Conservation (phyloP, 768 basidiomycete species). For the Ramaria sp. region DNA sequence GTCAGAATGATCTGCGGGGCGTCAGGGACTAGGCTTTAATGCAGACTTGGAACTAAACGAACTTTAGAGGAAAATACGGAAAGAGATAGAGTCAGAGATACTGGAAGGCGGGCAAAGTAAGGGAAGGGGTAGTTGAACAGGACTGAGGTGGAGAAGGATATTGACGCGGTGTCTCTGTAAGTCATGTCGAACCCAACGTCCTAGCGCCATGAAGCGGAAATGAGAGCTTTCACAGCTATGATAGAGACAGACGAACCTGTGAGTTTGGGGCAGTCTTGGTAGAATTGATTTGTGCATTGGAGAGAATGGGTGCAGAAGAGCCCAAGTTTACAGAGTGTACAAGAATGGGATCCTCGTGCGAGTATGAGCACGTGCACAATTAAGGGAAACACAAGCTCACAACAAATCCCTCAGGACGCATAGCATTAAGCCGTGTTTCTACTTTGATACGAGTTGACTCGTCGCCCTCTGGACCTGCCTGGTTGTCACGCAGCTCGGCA, state of each 20-base stretch:
- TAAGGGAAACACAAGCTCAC: slow-evolving; percentile 28
- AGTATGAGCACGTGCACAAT: background rate
- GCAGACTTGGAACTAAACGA: background rate
- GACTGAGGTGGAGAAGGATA: slow-evolving; percentile 76
- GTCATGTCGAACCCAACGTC: slow-evolving; percentile 74
- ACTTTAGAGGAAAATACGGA: slow-evolving; percentile 42
- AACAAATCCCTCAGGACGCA: slow-evolving; percentile 59
- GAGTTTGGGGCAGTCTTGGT: background rate
- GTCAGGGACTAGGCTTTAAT: slow-evolving; percentile 4
- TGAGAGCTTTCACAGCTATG: background rate
- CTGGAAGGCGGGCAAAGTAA: slow-evolving; percentile 74
- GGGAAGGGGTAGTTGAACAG: slow-evolving; percentile 78
- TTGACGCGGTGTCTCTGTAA: slow-evolving; percentile 74
- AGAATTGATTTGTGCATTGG: slow-evolving; percentile 47
- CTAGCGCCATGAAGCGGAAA: slow-evolving; percentile 27
- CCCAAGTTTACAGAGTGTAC: slow-evolving; percentile 83
- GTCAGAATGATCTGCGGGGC: slow-evolving; percentile 45
- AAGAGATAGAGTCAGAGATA: slow-evolving; percentile 70
- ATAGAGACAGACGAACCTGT: slow-evolving; percentile 8
- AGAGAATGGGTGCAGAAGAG: slow-evolving; percentile 65
- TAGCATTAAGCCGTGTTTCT: slow-evolving; percentile 72
- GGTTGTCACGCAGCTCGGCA: slow-evolving; percentile 61
- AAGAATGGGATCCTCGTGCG: slow-evolving; percentile 66
- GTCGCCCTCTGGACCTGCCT: slow-evolving; percentile 64
- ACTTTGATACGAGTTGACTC: slow-evolving; percentile 72